Percentiles rank a stretch among this genome's conserved stretches.
Evolutionary conservation across 106 monocot genomes (phyloP).

Genomic region (Allium fistulosum): DNA sequence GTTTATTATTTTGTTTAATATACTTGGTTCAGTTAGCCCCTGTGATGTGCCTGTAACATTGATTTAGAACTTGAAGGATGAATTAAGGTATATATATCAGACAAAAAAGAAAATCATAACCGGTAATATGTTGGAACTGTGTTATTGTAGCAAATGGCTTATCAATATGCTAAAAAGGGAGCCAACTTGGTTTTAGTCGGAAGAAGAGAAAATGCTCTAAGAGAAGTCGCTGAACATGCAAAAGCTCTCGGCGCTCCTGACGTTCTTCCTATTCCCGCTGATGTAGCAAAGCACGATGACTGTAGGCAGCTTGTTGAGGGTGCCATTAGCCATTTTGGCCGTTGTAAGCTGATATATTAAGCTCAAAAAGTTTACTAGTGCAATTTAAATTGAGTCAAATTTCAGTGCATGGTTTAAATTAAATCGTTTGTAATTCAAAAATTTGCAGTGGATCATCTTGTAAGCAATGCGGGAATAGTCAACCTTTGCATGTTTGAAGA

Average conservation of each 20-base stretch:
- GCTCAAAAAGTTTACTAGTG: background rate
- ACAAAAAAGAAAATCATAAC: too few relatives aligned
- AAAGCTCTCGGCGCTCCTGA: conserved; percentile 29
- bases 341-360: conserved; percentile 16
- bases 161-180: conserved; percentile 61
- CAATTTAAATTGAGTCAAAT: too few relatives aligned
- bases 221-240: conserved; percentile 24
- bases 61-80: too few relatives aligned
- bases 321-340: conserved; percentile 34
- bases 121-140: background rate
- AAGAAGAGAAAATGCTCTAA: conserved; percentile 33
- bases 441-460: conserved; percentile 51
- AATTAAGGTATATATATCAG: too few relatives aligned
- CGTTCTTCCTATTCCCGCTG: conserved; percentile 16
- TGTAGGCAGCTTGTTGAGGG: conserved; percentile 28
- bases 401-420: too few relatives aligned
- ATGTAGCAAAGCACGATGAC: conserved; percentile 17
- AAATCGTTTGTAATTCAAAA: background rate
- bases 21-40: too few relatives aligned
- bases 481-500: conserved; percentile 50
- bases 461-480: conserved; percentile 42
- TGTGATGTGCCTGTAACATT: too few relatives aligned
- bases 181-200: conserved; percentile 58
- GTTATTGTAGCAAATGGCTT: conserved; percentile 48
- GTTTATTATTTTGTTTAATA: too few relatives aligned